phyloP scores from a whole-genome alignment of 371 early-diverging fungal species.

The Rhizopus microsporus region DNA sequence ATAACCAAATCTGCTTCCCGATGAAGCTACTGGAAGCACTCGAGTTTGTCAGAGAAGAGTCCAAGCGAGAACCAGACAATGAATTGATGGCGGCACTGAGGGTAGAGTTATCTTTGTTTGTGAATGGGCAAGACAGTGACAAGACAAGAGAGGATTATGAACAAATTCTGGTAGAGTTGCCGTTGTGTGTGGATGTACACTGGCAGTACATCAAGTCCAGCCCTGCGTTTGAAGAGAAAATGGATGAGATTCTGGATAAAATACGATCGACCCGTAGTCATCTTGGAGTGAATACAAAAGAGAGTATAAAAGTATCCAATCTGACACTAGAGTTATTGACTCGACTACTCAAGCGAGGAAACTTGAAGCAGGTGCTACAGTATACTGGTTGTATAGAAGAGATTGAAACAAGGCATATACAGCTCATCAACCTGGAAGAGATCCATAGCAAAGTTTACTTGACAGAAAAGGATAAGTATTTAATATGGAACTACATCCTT shows the following conservation, averaged over 20 bases:
- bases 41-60: conserved; percentile 12
- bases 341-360: conserved; percentile 6
- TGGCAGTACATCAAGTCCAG: conserved; percentile 25
- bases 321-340: conserved; percentile 28
- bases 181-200: conserved; percentile 28
- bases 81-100: conserved; percentile 26
- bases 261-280: neutral
- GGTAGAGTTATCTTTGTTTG: conserved; percentile 30
- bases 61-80: conserved; percentile 11
- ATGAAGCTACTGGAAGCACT: conserved; percentile 1
- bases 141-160: conserved; percentile 13
- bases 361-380: conserved; percentile 2
- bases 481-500: conserved; percentile 37
- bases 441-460: conserved; percentile 11
- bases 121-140: conserved; percentile 16
- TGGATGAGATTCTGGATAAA: neutral
- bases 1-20: neutral
- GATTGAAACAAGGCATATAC: conserved; percentile 7
- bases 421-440: conserved; percentile 24
- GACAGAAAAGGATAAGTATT: conserved; percentile 31
- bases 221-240: neutral
- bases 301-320: conserved; percentile 13
- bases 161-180: conserved; percentile 3
- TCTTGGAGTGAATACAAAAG: conserved; percentile 4
- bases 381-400: conserved; percentile 17